Evolutionary conservation across 2,329 filamentous ascomycete species (phyloP).

Genomic region (Colletotrichum tamarilloi): DNA sequence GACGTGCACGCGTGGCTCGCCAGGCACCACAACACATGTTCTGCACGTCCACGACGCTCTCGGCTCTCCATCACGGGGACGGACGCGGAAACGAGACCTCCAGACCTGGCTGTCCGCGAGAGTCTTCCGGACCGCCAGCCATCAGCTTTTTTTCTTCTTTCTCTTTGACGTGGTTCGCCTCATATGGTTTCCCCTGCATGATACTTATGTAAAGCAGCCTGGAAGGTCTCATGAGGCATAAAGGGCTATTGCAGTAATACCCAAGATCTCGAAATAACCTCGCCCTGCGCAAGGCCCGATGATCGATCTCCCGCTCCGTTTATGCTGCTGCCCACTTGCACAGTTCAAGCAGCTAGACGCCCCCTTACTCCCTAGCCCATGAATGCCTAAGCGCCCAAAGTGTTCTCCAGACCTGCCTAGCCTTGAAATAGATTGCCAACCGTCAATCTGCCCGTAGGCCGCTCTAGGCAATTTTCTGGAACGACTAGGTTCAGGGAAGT

Average conservation of each 20-base stretch:
- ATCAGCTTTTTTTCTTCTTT: too few species aligned
- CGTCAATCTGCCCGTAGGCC: background rate
- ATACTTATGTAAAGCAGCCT: background rate
- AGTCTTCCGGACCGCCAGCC: background rate
- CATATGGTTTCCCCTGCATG: background rate
- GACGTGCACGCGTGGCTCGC: slow-evolving; percentile 8
- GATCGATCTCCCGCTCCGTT: too few species aligned
- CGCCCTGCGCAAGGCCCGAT: too few species aligned
- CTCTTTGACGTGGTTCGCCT: background rate
- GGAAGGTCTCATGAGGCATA: background rate
- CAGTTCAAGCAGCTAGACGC: too few species aligned
- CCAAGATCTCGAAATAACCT: too few species aligned
- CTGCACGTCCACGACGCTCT: background rate
- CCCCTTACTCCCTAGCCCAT: background rate
- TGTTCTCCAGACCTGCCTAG: background rate
- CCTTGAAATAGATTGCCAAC: background rate
- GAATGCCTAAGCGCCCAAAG: background rate
- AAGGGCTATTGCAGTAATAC: too few species aligned
- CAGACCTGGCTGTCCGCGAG: too few species aligned
- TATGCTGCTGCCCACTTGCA: too few species aligned
- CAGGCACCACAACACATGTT: slow-evolving; percentile 3
- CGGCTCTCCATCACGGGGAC: background rate
- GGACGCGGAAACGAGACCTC: too few species aligned
- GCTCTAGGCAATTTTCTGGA: slow-evolving; percentile 27
- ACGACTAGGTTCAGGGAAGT: background rate